Conservation (phyloP, 1,139 yeast species). For the Magnusiomyces suaveolens region DNA sequence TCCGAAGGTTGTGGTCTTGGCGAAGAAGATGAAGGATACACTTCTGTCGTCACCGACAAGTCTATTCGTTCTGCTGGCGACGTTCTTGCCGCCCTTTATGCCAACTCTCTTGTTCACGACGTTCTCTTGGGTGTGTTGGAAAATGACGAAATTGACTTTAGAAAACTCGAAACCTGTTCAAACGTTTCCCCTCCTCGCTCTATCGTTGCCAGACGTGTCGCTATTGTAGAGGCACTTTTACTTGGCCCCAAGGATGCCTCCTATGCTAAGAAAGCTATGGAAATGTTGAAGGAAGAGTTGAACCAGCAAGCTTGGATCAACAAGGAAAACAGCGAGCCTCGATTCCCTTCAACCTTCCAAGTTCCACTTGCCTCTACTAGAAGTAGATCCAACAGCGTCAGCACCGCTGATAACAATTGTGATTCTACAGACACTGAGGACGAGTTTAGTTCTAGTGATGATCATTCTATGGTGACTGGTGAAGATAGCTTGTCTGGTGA, state of each 20-base stretch:
- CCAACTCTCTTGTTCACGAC: conserved; percentile 23
- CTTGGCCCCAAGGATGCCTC: conserved; percentile 23
- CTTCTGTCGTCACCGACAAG: conserved; percentile 22
- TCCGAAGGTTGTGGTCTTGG: conserved; percentile 16
- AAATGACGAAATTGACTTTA: conserved; percentile 16
- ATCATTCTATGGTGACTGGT: conserved; percentile 3
- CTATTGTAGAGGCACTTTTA: conserved; percentile 27
- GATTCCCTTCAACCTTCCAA: conserved; percentile 24
- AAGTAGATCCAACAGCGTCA: background rate
- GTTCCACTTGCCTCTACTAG: background rate
- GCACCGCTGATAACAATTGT: background rate
- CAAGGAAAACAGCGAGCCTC: conserved; percentile 4
- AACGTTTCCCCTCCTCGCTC: conserved; percentile 27
- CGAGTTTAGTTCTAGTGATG: background rate
- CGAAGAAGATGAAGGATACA: conserved; percentile 35
- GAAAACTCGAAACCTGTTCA: conserved; percentile 21
- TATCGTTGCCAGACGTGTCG: conserved; percentile 26
- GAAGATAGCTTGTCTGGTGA: conserved; percentile 1
- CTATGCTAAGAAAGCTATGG: conserved; percentile 20
- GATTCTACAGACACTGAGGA: background rate
- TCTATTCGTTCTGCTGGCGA: conserved; percentile 27
- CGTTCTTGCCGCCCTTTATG: conserved; percentile 27
- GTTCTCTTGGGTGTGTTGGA: conserved; percentile 22
- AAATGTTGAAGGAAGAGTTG: conserved; percentile 19
- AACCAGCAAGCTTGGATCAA: conserved; percentile 14